These are phyloP conservation scores for Forsythia suspensa DNA, from an alignment of 257 asterid species.

Conservation along the genomic window DNA sequence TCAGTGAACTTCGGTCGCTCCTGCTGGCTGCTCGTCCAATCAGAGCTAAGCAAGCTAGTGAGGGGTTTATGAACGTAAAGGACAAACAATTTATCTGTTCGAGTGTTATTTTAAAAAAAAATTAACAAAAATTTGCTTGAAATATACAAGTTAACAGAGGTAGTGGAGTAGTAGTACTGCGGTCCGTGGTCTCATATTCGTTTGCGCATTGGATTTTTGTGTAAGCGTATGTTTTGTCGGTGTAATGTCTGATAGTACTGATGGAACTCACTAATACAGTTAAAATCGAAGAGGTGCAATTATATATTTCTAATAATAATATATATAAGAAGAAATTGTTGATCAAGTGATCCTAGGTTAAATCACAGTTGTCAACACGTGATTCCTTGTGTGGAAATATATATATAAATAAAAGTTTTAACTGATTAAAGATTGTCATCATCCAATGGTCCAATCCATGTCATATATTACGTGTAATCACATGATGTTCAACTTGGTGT, in stretches of 20 bases:
- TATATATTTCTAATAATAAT: neutral
- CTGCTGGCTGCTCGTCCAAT: too few species aligned
- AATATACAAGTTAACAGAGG: neutral
- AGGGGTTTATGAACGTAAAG: too few species aligned
- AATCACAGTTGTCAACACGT: conserved; percentile 31
- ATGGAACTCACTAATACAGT: neutral
- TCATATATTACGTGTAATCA: conserved; percentile 36
- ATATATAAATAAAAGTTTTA: too few species aligned
- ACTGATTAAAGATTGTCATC: conserved; percentile 19
- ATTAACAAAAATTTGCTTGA: neutral
- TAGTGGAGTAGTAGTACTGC: neutral
- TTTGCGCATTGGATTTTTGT: neutral
- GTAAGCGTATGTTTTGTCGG: neutral
- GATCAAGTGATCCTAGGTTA: neutral
- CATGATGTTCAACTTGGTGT: conserved; percentile 36
- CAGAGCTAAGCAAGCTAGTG: too few species aligned
- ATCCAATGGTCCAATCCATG: conserved; percentile 28
- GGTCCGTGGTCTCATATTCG: neutral
- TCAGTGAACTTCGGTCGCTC: too few species aligned
- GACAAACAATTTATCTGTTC: too few species aligned
- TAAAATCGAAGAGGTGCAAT: neutral
- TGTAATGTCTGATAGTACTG: neutral
- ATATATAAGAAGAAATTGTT: neutral
- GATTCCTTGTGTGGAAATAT: conserved; percentile 17
- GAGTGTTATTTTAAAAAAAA: too few species aligned